A percentile compares a stretch with the other conserved stretches of the same genome.
Conservation (phyloP, 1,284 basidiomycete genomes). For the Melampsora larici-populina region DNA sequence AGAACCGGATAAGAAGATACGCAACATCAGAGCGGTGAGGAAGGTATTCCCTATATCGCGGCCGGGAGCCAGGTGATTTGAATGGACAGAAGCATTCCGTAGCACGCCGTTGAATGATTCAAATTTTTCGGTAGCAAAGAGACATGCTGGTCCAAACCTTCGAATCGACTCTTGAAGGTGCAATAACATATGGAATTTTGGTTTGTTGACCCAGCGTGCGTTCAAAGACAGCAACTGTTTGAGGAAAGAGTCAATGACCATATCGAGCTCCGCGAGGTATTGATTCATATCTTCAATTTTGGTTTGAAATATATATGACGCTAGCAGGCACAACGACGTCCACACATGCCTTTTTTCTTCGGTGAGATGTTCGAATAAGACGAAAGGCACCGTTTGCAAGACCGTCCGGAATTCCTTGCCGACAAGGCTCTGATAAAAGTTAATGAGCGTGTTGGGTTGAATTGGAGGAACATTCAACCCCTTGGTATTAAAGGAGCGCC, state of each 20-base stretch:
- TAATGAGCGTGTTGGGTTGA: slow-evolving; percentile 49
- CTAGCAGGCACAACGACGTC: slow-evolving; percentile 52
- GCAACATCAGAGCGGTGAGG: slow-evolving; percentile 1
- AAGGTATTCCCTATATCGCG: background rate
- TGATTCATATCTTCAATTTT: slow-evolving; percentile 53
- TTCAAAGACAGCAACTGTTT: slow-evolving; percentile 50
- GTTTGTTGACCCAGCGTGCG: slow-evolving; percentile 56
- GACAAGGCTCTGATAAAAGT: no score
- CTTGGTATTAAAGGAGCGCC: slow-evolving; percentile 48
- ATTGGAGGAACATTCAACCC: slow-evolving; percentile 49
- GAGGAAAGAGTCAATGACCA: slow-evolving; percentile 52
- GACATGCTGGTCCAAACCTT: background rate
- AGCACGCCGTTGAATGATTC: background rate
- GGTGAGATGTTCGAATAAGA: slow-evolving; percentile 52
- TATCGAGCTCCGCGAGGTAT: slow-evolving; percentile 47
- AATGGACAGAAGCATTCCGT: slow-evolving; percentile 10
- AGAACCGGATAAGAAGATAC: slow-evolving; percentile 53
- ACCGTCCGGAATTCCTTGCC: slow-evolving; percentile 55
- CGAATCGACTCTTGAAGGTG: slow-evolving; percentile 47
- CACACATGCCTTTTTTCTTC: slow-evolving; percentile 50
- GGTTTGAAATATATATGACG: no score
- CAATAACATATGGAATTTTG: slow-evolving; percentile 53
- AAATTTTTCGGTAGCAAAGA: slow-evolving; percentile 1
- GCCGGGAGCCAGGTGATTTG: background rate
- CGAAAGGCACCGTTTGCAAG: slow-evolving; percentile 55